Evolutionary conservation across 2,329 filamentous ascomycete species (phyloP), one percentile per base, ranked within the genome.

Genomic region (Monilinia laxa): DNA sequence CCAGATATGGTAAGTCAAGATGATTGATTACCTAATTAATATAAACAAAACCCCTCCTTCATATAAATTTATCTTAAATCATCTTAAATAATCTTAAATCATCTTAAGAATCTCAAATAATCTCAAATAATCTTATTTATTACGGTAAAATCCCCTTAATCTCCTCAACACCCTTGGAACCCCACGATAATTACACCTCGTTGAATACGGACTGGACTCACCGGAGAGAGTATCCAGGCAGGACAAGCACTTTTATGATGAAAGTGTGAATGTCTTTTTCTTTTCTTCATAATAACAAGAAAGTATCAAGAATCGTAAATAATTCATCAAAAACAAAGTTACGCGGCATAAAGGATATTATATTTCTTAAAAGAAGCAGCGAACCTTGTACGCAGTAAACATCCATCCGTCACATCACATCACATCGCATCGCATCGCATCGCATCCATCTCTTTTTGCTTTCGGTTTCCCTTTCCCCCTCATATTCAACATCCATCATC

Each of bases 341-440:
- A 59, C 40, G 40, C 56, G 56, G 40, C 25, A 53, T 20, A 47
- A 47, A 47, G 7, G 45, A 20, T 20, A 47, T 3, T 2, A 20
- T 47, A 47, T 47, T 23, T 47, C 51, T 16, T 25, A 35, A 59
- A 10, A 47, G 40, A 59, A 59, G 40, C 47, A 25, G 56, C 56
- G 25, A 59, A 31, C 3, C 42, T 45, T n/a, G 31, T 35, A 9
- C 28, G 28, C 3, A 28, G 28, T 28, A 28, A 28, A 28, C 28
- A 28, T 28, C 28, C 28, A 28, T 1, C 28, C 28, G 4, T 28
- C 5, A 35, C 31, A 35, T 35, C 31, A 31, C 28, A 31, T 31
- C 28, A 31, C 6, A 31, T 6, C 6, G 28, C 6, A 31, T 31
- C 28, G 0, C 31, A 7, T 35, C 31, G 31, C 31, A 35, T 35